Percentiles rank a stretch among this genome's conserved stretches.
Evolutionary conservation across 2,329 filamentous ascomycete species (phyloP).

Genomic region (Penicillium sp.): DNA sequence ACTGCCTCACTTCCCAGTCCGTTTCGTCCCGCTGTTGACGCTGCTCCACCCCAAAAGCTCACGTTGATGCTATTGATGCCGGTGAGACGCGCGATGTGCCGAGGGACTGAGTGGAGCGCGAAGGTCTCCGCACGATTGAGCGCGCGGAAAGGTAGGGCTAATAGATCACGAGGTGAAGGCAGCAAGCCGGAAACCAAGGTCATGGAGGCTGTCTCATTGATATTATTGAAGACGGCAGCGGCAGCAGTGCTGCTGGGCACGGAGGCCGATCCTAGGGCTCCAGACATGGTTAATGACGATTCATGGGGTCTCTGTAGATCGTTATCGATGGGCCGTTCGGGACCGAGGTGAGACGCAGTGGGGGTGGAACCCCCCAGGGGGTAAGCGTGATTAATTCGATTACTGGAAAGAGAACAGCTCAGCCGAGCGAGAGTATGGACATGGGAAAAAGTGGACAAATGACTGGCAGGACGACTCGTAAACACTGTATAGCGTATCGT

Average conservation of each 20-base stretch:
- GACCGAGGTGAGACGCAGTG: conserved; percentile 17
- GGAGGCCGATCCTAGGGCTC: conserved; percentile 13
- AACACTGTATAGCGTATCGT: conserved; percentile 5
- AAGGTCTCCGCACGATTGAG: conserved; percentile 33
- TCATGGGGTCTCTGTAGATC: conserved; percentile 7
- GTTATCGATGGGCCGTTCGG: conserved; percentile 8
- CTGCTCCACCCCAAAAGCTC: conserved; percentile 19
- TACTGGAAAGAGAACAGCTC: not conserved
- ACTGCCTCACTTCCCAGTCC: conserved; percentile 37
- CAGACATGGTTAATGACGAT: conserved; percentile 21
- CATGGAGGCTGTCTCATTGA: conserved; percentile 18
- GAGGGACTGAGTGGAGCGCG: conserved; percentile 31
- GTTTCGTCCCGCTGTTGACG: conserved; percentile 9
- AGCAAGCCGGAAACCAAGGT: conserved; percentile 17
- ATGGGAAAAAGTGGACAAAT: not conserved
- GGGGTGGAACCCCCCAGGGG: conserved; percentile 13
- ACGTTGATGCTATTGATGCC: conserved; percentile 24
- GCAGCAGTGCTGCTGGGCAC: conserved; percentile 19
- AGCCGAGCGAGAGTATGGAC: not conserved
- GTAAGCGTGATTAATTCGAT: not conserved
- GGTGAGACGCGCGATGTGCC: conserved; percentile 25
- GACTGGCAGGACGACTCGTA: conserved; percentile 15
- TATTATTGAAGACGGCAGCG: conserved; percentile 15
- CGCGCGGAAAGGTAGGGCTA: conserved; percentile 33
- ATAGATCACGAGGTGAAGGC: conserved; percentile 27